Evolutionary conservation across 805 yeast species (phyloP).

Genomic region (Wickerhamomyces chaumierensis): DNA sequence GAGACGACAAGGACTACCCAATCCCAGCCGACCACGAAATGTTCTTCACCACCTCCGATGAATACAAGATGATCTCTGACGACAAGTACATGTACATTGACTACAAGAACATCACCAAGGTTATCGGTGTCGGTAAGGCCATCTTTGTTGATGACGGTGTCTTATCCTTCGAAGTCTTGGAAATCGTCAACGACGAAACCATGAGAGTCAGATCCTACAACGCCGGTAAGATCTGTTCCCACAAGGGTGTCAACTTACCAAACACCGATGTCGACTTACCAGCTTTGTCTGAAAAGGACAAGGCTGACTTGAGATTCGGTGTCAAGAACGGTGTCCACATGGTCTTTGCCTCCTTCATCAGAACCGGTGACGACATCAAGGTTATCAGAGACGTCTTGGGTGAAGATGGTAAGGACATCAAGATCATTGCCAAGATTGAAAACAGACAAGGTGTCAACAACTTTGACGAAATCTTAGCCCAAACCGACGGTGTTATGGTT

Average conservation of each 20-base stretch:
- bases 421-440: slow-evolving; percentile 95
- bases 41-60: slow-evolving; percentile 86
- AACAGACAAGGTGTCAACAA: slow-evolving; percentile 99
- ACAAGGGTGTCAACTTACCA: slow-evolving; percentile 99
- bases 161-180: slow-evolving; percentile 83
- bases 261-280: slow-evolving; percentile 98
- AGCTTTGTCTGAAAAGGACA: slow-evolving; percentile 94
- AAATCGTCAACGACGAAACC: slow-evolving; percentile 69
- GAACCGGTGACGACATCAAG: slow-evolving; percentile 82
- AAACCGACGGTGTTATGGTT: slow-evolving; percentile 99
- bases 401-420: slow-evolving; percentile 92
- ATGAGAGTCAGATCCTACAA: slow-evolving; percentile 83
- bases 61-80: slow-evolving; percentile 60
- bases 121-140: slow-evolving; percentile 75
- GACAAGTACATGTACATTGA: slow-evolving; percentile 81
- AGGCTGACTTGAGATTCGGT: slow-evolving; percentile 85
- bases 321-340: slow-evolving; percentile 96
- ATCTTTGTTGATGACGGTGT: slow-evolving; percentile 98
- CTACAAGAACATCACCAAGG: slow-evolving; percentile 94
- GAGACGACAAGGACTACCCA: slow-evolving; percentile 69
- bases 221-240: slow-evolving; percentile 92
- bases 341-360: slow-evolving; percentile 97
- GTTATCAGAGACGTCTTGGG: slow-evolving; percentile 92
- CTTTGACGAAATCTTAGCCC: slow-evolving; percentile 89
- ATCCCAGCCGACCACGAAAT: slow-evolving; percentile 80